Base-by-base conservation (phyloP, 768 basidiomycete genomes). In the Lactarius evosmus region DNA sequence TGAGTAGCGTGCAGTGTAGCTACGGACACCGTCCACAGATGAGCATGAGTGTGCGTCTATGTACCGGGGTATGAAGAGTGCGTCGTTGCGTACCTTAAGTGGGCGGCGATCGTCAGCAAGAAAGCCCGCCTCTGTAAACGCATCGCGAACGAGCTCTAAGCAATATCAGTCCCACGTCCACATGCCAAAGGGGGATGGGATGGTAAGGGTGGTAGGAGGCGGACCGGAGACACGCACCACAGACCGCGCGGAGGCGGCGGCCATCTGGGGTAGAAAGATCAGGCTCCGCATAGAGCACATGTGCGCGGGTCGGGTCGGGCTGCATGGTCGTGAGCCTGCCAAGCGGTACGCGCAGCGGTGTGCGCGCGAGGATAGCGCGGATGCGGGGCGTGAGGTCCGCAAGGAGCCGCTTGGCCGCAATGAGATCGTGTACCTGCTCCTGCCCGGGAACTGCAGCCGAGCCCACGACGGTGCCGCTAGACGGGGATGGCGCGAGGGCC, bases 211-310 rank as follows among this genome's bases (percentile, higher is more conserved):
- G n/a, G n/a, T n/a, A n/a, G n/a, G n/a, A n/a, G n/a, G n/a, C n/a
- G n/a, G n/a, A n/a, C n/a, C 14, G 3, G 4, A 22, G 33, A 12
- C 19, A 58, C 56, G 49, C 7, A 49, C 56, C 56, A 69, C 75
- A 67, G 36, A 81, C 80, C 73, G 55, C 55, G 33, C 67, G 72
- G 16, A 83, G 59, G 46, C 70, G 68, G 38, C 41, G 60, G 1
- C 73, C 73, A 11, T 75, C 71, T 32, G 75, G 73, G 11, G 69
- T 67, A 58, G 77, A 73, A 53, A 70, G 64, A 7, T 72, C 61
- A 1, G 87, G 85, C 1, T 83, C 85, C 12, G 81, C 66, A 76
- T 81, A 87, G 29, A 88, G 75, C 25, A 87, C 83, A 59, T 85
- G 80, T 6, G 85, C 84, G 49, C 76, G 67, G 69, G 76, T 68